Evolutionary conservation across 495 filamentous ascomycete genomes (phyloP), one percentile per base, ranked within the genome.

Genomic region (Penicillium pancosmium): DNA sequence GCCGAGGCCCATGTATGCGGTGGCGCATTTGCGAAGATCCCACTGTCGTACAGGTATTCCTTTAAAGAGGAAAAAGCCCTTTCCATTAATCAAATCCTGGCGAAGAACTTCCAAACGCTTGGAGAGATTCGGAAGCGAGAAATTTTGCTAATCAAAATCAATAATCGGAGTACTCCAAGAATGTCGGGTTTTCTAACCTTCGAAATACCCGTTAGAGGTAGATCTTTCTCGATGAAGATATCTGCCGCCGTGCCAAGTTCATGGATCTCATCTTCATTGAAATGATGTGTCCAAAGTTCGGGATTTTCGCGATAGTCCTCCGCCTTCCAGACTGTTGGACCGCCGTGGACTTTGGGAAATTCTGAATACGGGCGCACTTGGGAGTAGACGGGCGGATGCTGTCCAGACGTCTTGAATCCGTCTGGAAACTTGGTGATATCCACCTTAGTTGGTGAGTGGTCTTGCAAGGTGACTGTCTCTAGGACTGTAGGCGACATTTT

Each of bases 1-100:
- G n/a, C 91, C 91, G 2, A 96, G 78, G 34, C 92, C 92, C 88
- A 96, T 92, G 74, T 95, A 96, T 19, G 90, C 91, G 27, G 89
- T 85, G 21, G 92, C 91, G 12, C 85, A 89, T 74, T 94, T 96
- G 59, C 84, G 80, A 52, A 84, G 80, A n/a, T 87, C 83, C 92
- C 92, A 96, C 70, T 83, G 73, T 52, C 80, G 60, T 12, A 90
- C 88, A 7, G 91, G 92, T 60, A 96, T 84, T 31, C 87, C 85
- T 73, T 92, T 93, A 73, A 94, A 92, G n/a, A 95, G 78, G 60
- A 91, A 88, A 73, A 96, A 96, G 5, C 92, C 92, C 68, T 91
- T 93, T 56, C 90, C 92, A 73, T 94, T 84, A 44, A 95, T 69
- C 3, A 95, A 77, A 59, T 93, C 90, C 8, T 83, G 75, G 34